Conservation (phyloP, 331 rosid genomes). For the Prunus yedoensis region DNA sequence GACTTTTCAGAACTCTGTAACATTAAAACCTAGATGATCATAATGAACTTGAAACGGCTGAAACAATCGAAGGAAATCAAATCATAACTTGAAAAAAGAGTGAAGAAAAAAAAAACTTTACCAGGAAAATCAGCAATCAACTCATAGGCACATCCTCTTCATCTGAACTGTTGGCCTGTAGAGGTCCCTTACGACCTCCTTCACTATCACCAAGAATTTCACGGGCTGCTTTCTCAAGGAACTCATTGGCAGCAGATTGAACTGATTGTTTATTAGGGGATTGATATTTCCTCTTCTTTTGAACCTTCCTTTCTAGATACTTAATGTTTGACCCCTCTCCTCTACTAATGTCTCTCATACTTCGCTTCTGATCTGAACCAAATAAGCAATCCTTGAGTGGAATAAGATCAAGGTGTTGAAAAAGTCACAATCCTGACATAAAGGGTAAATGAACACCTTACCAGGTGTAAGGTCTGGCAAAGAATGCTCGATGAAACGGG, state of each 20-base stretch:
- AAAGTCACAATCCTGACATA: not conserved
- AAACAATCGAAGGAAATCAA: not conserved
- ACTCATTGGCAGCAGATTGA: slow-evolving; percentile 74
- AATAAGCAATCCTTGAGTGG: slow-evolving; percentile 14
- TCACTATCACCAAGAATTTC: slow-evolving; percentile 71
- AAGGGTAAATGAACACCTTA: slow-evolving; percentile 33
- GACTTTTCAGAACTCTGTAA: not conserved
- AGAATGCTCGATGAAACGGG: slow-evolving; percentile 83
- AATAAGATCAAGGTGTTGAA: slow-evolving; percentile 11
- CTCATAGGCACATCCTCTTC: slow-evolving; percentile 30
- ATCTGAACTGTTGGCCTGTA: slow-evolving; percentile 44
- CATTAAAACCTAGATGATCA: not conserved
- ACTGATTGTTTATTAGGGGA: slow-evolving; percentile 70
- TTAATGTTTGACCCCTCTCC: slow-evolving; percentile 52
- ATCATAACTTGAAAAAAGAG: slow-evolving; percentile 11
- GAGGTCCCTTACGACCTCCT: slow-evolving; percentile 67
- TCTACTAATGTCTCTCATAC: slow-evolving; percentile 69
- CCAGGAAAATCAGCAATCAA: slow-evolving; percentile 42
- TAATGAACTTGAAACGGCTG: not conserved
- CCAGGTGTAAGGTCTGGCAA: slow-evolving; percentile 86
- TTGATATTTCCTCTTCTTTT: slow-evolving; percentile 77
- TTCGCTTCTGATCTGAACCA: slow-evolving; percentile 62
- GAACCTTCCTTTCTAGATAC: slow-evolving; percentile 45
- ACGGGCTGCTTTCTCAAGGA: slow-evolving; percentile 81
- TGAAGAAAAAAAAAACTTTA: slow-evolving; percentile 25